Percentiles rank a stretch among this genome's conserved stretches.
These are phyloP conservation scores for Candida chilensis DNA, from an alignment of 805 yeast species.

Conservation along the genomic window DNA sequence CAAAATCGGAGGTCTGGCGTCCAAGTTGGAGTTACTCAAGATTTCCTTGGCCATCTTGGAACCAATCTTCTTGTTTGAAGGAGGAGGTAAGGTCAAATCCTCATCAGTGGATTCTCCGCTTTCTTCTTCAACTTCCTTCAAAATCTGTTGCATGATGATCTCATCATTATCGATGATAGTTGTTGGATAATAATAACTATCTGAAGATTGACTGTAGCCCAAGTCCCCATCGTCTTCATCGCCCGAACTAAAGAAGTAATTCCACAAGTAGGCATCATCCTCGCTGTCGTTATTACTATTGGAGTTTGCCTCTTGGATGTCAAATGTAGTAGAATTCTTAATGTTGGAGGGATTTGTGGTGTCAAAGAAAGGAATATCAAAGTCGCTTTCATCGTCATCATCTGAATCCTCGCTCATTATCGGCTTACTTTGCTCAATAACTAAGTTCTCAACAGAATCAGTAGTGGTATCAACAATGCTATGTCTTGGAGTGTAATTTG, in stretches of 20 bases:
- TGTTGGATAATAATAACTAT: not conserved
- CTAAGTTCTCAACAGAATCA: no score
- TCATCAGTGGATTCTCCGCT: constrained; percentile 94
- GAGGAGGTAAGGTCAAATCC: constrained; percentile 73
- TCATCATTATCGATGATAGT: not conserved
- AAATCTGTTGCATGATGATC: not conserved
- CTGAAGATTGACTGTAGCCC: not conserved
- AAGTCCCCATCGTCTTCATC: constrained; percentile 11
- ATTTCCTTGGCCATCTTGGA: constrained; percentile 88
- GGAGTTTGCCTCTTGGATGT: constrained; percentile 5
- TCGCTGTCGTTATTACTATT: constrained; percentile 30
- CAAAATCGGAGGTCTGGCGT: constrained; percentile 82
- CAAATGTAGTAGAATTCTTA: constrained; percentile 5
- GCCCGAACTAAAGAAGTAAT: constrained; percentile 53
- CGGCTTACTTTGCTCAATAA: no score
- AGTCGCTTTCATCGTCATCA: constrained; percentile 14
- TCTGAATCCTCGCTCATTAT: no score
- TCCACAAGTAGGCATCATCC: constrained; percentile 68
- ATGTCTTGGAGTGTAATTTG: no score
- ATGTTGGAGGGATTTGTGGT: constrained; percentile 12
- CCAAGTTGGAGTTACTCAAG: constrained; percentile 76
- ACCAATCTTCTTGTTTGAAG: constrained; percentile 51
- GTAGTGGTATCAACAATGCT: no score
- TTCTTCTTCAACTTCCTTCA: constrained; percentile 18
- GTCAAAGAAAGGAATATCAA: constrained; percentile 6